Evolutionary conservation across 2,329 filamentous ascomycete species (phyloP), one percentile per base, ranked within the genome.

Genomic region (Neofusicoccum sp.): DNA sequence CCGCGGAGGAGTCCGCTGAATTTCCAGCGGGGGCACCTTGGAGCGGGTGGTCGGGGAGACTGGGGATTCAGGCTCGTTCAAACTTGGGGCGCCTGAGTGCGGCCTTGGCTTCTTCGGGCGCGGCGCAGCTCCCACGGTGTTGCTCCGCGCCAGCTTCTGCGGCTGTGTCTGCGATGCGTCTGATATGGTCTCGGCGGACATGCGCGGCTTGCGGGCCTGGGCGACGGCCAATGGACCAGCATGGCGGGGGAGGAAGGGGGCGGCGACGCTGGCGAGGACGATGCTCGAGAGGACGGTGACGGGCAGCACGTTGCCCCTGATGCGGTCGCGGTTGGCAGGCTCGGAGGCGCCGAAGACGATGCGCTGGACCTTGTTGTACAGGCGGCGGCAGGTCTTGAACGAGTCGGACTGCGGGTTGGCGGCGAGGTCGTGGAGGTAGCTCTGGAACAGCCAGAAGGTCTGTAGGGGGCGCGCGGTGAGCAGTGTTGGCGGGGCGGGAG

Each of bases 391-490:
- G 56, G 90, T 94, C 78, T 91, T 89, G 79, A 95, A 95, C 56
- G 89, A 84, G 70, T 88, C 86, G 65, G 89, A 89, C 73, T 90
- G 89, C 2, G 91, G 91, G 64, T 89, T 90, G 71, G 84, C 81
- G 62, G 90, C 85, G 66, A 95, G 86, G 74, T 95, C 92, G 80
- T 91, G 89, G 34, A 95, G 85, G 73, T 95, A 93, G 4, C 90
- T 94, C 78, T 95, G 91, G 77, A 95, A 93, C 58, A 95, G 84
- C 91, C 91, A 95, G 77, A 95, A 95, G 39, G 91, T 94, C 91
- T 95, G 72, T 58, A 66, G 45, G 47, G 49, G 52, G 47, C 61
- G 63, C 43, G 56, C 12, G 34, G 45, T 49, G 14, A 41, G 36
- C 41, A 41, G 36, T 14, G n/a, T n/a, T 6, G 39, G 33, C 29